Percentiles rank a stretch among this genome's conserved stretches.
These are phyloP conservation scores for Trichoderma endophyticum DNA, from an alignment of 2,329 filamentous ascomycete species.

Conservation along the genomic window DNA sequence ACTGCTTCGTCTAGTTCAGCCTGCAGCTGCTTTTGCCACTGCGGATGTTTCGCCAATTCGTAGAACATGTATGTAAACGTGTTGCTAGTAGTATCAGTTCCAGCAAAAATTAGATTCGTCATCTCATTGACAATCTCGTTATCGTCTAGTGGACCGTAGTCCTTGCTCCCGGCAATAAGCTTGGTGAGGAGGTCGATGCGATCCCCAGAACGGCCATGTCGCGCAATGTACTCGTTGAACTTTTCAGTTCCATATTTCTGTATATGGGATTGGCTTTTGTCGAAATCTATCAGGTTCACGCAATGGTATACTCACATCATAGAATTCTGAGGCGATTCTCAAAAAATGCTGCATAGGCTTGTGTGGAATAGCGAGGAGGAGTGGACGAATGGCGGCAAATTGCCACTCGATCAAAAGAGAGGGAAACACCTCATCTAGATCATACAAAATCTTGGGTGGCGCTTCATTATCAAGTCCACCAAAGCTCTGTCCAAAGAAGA, in stretches of 20 bases:
- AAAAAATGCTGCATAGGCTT: not conserved
- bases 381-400: not conserved
- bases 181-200: slow-evolving; percentile 3
- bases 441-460: not conserved
- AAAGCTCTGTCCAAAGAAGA: not conserved
- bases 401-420: not conserved
- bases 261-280: not conserved
- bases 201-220: not conserved
- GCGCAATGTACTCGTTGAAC: not conserved
- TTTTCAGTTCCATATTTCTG: not conserved
- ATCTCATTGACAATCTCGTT: not conserved
- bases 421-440: slow-evolving; percentile 6
- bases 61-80: slow-evolving; percentile 2
- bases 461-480: not conserved
- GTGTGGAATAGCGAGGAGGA: not conserved
- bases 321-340: not conserved
- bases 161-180: not conserved
- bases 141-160: not conserved
- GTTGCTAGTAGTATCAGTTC: not conserved
- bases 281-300: not conserved
- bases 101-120: not conserved
- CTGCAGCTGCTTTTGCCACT: not conserved
- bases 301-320: not conserved
- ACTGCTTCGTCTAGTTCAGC: not conserved
- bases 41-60: not conserved